phyloP scores from a whole-genome alignment of 1,139 yeast species.

The Blastobotrys elegans region DNA sequence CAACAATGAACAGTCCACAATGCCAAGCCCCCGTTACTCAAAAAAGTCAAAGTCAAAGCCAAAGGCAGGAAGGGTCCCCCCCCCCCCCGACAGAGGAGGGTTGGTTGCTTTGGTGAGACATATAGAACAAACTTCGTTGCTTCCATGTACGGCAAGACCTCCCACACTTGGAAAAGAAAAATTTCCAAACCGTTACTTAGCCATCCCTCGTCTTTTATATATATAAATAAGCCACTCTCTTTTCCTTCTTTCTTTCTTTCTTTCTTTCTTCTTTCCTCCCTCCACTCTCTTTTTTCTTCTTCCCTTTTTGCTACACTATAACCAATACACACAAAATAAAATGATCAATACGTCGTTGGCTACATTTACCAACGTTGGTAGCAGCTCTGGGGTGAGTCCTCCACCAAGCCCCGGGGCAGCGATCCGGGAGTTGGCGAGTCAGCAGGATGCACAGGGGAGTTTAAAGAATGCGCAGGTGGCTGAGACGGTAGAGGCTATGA shows the following conservation, averaged over 20 bases:
- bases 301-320: neutral
- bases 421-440: conserved; percentile 1
- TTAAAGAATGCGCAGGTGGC: neutral
- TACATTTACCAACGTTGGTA: neutral
- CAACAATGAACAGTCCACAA: no score
- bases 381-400: neutral
- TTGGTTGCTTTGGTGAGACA: no score
- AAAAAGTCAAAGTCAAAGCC: no score
- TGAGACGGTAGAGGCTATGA: conserved; percentile 13
- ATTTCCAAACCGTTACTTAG: no score
- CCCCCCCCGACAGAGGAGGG: no score
- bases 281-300: neutral
- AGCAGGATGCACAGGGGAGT: neutral
- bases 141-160: neutral
- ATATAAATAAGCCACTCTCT: neutral
- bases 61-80: no score
- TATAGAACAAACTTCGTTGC: no score
- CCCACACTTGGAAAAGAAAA: neutral
- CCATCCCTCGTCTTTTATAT: no score
- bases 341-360: neutral
- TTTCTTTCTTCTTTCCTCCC: neutral
- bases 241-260: neutral
- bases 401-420: conserved; percentile 7
- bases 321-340: no score
- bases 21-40: no score